Base-by-base conservation (phyloP, 495 filamentous ascomycete species). In the Lasiosphaeria miniovina region DNA sequence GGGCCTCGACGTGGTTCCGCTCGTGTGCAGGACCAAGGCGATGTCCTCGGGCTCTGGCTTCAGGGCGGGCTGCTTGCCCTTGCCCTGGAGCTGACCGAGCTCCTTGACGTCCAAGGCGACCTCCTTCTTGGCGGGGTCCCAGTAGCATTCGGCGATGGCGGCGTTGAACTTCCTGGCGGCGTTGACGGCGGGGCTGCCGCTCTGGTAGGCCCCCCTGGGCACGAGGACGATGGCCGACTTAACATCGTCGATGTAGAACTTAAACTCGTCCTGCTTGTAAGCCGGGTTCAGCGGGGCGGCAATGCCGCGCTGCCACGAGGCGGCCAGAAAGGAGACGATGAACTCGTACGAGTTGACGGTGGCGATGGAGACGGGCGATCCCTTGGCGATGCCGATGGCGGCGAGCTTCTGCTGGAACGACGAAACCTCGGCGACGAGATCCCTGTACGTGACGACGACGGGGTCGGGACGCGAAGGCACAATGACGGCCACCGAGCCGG, bases 161-260 rank as follows among this genome's bases (percentile, higher is more conserved):
- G 88, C 88, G 43, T 86, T 80, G 74, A 88, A 90, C 72, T 84
- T 89, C 58, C 82, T 77, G 5, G 88, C 90, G 4, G 90, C 90
- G 59, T 82, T 79, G 9, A 93, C 88, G 17, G 86, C 88, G 10
- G 88, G 82, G 49, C 80, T 84, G 69, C 85, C 75, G 59, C 78
- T 71, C 15, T 73, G 68, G 63, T 85, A 88, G 14, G 87, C 84
- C 12, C 88, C 90, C 55, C 77, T 75, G 4, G 90, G 88, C 9
- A 93, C 86, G 45, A 93, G 77, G 5, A 88, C 82, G 48, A 93
- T 73, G 41, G 85, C 86, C 9, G 89, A 90, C 65, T 82, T 88
- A 64, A 94, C 80, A 71, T 94, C 90, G 40, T 90, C 86, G 63
- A 93, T 91, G 71, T 92, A 94, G 74, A 94, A 93, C 71, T 93